Conservation (phyloP, 129 eudicot species). For the Deinandra increscens region DNA sequence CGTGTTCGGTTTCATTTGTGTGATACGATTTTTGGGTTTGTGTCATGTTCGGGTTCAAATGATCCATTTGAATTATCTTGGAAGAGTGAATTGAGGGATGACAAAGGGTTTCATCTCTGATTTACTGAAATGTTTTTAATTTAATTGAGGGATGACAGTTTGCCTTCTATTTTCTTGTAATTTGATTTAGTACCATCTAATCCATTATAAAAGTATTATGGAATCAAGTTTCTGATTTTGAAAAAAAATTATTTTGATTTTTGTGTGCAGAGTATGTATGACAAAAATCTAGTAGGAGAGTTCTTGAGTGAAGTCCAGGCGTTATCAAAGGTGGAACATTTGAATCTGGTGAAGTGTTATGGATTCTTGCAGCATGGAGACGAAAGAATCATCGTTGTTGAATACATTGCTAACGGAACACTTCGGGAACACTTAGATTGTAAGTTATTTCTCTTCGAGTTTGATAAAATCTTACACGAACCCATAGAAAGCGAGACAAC, state of each 20-base stretch:
- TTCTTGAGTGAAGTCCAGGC: slow-evolving; percentile 68
- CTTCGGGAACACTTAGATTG: slow-evolving; percentile 93
- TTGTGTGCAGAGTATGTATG: slow-evolving; percentile 53
- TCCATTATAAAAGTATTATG: too few species aligned
- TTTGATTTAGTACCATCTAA: too few species aligned
- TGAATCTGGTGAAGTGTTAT: slow-evolving; percentile 69
- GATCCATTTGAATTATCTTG: not conserved
- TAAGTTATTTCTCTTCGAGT: slow-evolving; percentile 33
- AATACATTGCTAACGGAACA: slow-evolving; percentile 86
- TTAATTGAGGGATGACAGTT: too few species aligned
- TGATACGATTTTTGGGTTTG: too few species aligned
- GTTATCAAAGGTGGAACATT: slow-evolving; percentile 67
- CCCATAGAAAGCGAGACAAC: not conserved
- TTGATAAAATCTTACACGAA: not conserved
- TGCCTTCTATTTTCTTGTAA: too few species aligned
- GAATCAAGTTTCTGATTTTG: too few species aligned
- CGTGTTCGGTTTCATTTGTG: too few species aligned
- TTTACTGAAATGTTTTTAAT: not conserved
- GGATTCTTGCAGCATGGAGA: slow-evolving; percentile 75
- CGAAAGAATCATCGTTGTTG: slow-evolving; percentile 85
- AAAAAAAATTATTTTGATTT: not conserved
- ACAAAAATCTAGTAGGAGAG: slow-evolving; percentile 62
- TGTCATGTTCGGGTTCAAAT: too few species aligned
- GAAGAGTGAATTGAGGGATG: not conserved
- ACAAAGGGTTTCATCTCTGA: not conserved